Evolutionary conservation across 768 basidiomycete genomes (phyloP).

Genomic region (Pilatotrama ljubarskyi): DNA sequence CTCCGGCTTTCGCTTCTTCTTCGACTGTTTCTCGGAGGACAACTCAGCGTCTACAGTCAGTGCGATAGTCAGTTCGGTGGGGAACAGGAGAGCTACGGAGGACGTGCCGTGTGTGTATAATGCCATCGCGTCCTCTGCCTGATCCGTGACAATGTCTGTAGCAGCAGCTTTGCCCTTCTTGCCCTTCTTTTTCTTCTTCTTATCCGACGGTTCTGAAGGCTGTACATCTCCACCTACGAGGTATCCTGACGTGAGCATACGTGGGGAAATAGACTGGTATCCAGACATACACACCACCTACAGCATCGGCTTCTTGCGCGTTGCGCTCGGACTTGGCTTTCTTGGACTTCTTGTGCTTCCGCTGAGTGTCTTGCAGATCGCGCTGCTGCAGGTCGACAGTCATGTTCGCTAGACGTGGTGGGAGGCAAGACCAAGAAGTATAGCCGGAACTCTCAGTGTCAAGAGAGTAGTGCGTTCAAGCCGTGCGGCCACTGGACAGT

Average conservation of each 20-base stretch:
- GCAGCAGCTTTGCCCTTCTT: not conserved
- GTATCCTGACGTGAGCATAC: not conserved
- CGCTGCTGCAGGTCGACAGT: not conserved
- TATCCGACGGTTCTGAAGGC: not conserved
- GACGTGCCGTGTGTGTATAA: not conserved
- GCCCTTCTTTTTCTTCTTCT: conserved; percentile 18
- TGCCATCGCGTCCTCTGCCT: conserved; percentile 1
- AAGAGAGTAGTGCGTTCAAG: too few relatives aligned
- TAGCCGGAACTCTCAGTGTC: too few relatives aligned
- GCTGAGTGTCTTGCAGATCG: not conserved
- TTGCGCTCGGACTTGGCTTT: conserved; percentile 16
- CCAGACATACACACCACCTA: conserved; percentile 27
- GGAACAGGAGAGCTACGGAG: not conserved
- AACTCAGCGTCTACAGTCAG: not conserved
- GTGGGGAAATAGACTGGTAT: not conserved
- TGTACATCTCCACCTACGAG: not conserved
- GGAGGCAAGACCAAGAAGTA: not conserved
- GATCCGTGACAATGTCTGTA: not conserved
- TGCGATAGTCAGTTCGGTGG: not conserved
- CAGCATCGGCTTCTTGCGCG: conserved; percentile 8
- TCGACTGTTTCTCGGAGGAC: conserved; percentile 37
- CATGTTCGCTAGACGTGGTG: not conserved
- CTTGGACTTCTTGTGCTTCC: conserved; percentile 24
- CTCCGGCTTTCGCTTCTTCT: conserved; percentile 45
- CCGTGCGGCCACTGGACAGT: too few relatives aligned